A percentile compares a stretch with the other conserved stretches of the same genome.
These are phyloP conservation scores for Cryptomeria japonica DNA, from an alignment of 75 land plant genomes.

Conservation along the genomic window DNA sequence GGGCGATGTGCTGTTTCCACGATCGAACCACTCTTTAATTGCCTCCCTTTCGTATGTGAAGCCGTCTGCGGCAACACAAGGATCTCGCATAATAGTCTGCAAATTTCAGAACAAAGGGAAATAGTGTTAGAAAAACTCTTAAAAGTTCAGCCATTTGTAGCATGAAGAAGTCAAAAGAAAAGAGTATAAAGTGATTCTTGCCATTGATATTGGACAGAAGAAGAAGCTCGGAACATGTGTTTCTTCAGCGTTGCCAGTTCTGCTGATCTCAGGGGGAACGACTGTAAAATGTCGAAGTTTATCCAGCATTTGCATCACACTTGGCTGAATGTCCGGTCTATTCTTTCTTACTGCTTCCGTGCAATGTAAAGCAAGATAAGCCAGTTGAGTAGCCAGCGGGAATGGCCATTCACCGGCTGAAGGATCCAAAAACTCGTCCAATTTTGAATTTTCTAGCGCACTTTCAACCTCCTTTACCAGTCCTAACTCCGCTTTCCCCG, in stretches of 20 bases:
- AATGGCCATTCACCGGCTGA: constrained; percentile 74
- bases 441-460: constrained; percentile 31
- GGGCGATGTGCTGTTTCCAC: constrained; percentile 26
- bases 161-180: not conserved
- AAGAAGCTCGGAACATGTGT: constrained; percentile 32
- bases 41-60: constrained; percentile 26
- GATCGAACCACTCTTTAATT: constrained; percentile 18
- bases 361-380: constrained; percentile 48
- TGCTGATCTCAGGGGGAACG: not conserved
- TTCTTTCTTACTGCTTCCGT: constrained; percentile 35
- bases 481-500: constrained; percentile 40
- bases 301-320: constrained; percentile 38
- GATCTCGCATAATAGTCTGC: constrained; percentile 27
- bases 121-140: not conserved
- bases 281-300: not conserved
- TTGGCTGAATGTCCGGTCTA: constrained; percentile 49
- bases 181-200: not conserved
- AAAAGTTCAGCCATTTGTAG: not conserved
- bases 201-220: constrained; percentile 54
- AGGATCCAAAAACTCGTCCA: constrained; percentile 35
- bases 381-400: constrained; percentile 47
- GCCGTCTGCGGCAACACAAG: constrained; percentile 27
- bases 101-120: not conserved
- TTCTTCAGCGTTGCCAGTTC: not conserved
- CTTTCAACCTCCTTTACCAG: constrained; percentile 35